These are phyloP conservation scores for Grosmannia penicillata DNA, from an alignment of 2,329 filamentous ascomycete genomes.

Conservation along the genomic window DNA sequence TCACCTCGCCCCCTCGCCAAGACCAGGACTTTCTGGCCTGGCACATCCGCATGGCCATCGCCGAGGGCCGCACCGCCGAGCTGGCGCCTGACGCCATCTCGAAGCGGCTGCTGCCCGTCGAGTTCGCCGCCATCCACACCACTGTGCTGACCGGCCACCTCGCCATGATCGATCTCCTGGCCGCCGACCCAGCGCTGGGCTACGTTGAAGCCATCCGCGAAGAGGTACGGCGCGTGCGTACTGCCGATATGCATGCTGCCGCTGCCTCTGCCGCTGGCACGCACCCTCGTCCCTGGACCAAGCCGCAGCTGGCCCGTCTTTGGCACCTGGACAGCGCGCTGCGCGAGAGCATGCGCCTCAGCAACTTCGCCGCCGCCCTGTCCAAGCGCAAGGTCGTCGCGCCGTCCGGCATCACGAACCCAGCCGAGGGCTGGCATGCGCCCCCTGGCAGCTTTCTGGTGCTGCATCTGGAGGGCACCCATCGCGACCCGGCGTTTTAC, in stretches of 20 bases:
- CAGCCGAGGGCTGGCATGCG: constrained; percentile 26
- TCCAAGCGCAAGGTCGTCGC: constrained; percentile 30
- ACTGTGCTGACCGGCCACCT: constrained; percentile 35
- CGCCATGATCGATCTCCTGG: constrained; percentile 30
- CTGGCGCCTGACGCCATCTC: constrained; percentile 32
- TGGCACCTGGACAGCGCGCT: constrained; percentile 35
- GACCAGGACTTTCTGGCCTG: constrained; percentile 46
- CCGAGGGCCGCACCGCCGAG: constrained; percentile 26
- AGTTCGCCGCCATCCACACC: constrained; percentile 46
- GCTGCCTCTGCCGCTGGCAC: too few species aligned
- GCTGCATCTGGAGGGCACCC: constrained; percentile 27
- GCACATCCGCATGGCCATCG: constrained; percentile 34
- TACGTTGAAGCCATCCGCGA: constrained; percentile 25
- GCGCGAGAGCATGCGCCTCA: constrained; percentile 35
- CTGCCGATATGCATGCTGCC: too few species aligned
- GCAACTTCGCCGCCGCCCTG: constrained; percentile 30
- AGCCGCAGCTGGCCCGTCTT: constrained; percentile 25
- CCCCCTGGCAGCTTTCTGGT: constrained; percentile 28
- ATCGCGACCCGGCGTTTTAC: constrained; percentile 31
- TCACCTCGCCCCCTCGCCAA: too few species aligned
- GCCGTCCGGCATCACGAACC: constrained; percentile 20
- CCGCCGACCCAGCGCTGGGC: constrained; percentile 19
- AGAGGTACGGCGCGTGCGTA: constrained; percentile 22
- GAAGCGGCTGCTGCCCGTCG: constrained; percentile 35
- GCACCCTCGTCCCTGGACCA: constrained; percentile 27